phyloP scores from a whole-genome alignment of 441 rosid genomes.

The Brassica balearica region DNA sequence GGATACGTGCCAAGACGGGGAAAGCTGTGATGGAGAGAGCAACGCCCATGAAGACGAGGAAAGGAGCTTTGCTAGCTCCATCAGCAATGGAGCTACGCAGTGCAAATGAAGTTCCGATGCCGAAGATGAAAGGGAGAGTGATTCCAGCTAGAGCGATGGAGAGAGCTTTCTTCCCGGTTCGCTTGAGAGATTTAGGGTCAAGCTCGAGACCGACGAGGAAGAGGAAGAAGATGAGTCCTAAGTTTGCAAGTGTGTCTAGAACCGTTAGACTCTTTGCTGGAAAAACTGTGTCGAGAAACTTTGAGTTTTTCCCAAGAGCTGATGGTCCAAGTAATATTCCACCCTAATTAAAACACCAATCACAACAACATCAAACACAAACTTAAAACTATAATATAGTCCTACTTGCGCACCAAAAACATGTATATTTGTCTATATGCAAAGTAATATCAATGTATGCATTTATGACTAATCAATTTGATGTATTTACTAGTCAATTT shows the following conservation, averaged over 20 bases:
- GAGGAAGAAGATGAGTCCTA: conserved; percentile 65
- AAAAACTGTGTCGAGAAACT: conserved; percentile 47
- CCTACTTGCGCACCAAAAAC: too few species aligned
- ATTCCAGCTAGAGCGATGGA: conserved; percentile 61
- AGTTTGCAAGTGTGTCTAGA: conserved; percentile 61
- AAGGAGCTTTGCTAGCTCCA: conserved; percentile 55
- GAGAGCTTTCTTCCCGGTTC: conserved; percentile 58
- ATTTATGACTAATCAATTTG: too few species aligned
- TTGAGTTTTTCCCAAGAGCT: conserved; percentile 55
- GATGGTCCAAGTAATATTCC: conserved; percentile 73
- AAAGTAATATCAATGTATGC: too few species aligned
- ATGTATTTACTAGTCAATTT: too few species aligned
- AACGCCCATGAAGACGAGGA: conserved; percentile 68
- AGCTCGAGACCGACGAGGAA: conserved; percentile 66
- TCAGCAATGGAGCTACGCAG: conserved; percentile 53
- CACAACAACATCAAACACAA: conserved; percentile 29
- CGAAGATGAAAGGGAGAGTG: conserved; percentile 53
- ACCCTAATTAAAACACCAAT: conserved; percentile 44
- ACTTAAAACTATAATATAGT: too few species aligned
- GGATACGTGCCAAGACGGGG: conserved; percentile 64
- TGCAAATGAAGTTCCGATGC: conserved; percentile 62
- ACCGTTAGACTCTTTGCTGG: conserved; percentile 58
- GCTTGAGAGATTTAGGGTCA: conserved; percentile 51
- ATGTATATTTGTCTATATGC: too few species aligned
- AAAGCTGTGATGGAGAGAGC: conserved; percentile 68